Evolutionary conservation across 2,329 filamentous ascomycete genomes (phyloP).

Genomic region (Beauveria australis): DNA sequence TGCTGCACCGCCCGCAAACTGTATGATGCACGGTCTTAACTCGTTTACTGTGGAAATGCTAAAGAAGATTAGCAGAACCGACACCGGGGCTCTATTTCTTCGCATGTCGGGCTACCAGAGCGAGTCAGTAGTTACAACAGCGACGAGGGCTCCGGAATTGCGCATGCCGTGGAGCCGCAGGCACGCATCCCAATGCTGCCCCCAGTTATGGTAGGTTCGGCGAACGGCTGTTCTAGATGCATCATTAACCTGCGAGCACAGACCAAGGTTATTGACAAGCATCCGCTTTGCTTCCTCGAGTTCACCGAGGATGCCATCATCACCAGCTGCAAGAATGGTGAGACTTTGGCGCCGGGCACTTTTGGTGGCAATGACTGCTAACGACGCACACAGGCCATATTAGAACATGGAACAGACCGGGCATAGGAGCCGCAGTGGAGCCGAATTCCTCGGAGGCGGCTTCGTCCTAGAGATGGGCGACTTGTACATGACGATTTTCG

Average conservation of each 20-base stretch:
- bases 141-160: slow-evolving; percentile 51
- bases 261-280: slow-evolving; percentile 76
- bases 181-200: slow-evolving; percentile 77
- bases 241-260: slow-evolving; percentile 26
- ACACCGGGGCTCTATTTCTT: slow-evolving; percentile 42
- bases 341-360: slow-evolving; percentile 24
- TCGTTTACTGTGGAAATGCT: slow-evolving; percentile 10
- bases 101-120: slow-evolving; percentile 43
- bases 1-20: slow-evolving; percentile 85
- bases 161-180: slow-evolving; percentile 79
- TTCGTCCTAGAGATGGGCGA: not conserved
- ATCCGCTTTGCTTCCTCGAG: slow-evolving; percentile 83
- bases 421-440: slow-evolving; percentile 9
- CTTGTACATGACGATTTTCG: not conserved
- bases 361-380: not conserved
- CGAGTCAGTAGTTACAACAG: slow-evolving; percentile 51
- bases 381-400: slow-evolving; percentile 48
- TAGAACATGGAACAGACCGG: slow-evolving; percentile 15
- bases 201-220: slow-evolving; percentile 67
- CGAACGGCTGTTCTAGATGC: not conserved
- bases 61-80: slow-evolving; percentile 22
- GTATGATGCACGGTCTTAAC: slow-evolving; percentile 40
- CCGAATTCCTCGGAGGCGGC: not conserved
- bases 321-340: slow-evolving; percentile 85
- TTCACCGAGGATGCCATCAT: slow-evolving; percentile 92